Evolutionary conservation across 345 rosid species (phyloP), one percentile per base, ranked within the genome.

Genomic region (Psidium guajava): DNA sequence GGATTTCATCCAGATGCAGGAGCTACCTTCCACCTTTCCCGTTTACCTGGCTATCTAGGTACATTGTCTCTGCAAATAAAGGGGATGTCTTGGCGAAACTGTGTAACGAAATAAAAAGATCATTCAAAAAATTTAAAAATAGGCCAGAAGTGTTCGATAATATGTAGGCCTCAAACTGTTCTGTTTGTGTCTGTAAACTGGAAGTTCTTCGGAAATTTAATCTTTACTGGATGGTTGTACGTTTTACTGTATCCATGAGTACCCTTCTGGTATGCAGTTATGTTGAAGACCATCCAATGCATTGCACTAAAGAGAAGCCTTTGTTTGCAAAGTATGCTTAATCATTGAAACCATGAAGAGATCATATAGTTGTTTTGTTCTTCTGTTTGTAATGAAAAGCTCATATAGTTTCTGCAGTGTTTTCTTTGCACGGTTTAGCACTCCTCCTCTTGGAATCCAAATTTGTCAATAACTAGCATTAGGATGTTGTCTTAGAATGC

Each of bases 1-100:
- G 97, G 99, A 27, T 97, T 96, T 89, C 97, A 96, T 90, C 99
- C 94, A 52, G 98, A 94, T 89, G 95, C 97, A 22, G 97, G 99
- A 85, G 98, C 99, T 86, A 93, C 99, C 20, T 94, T 91, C 86
- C 93, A 97, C 89, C 98, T 96, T 87, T 93, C 99, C 87, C 92
- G 90, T 82, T 93, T 97, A 27, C 98, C 99, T 88, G 98, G 98
- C 88, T 93, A 93, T 90, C 89, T 95, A 88, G 95, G 99, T 95
- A 89, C 18, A 21, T 27, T 21, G 1, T 87, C 54, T 64, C 0
- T 15, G 12, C 75, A 16, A 64, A 16, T 3, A 28, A 2, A 61
- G 16, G 75, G 44, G 44, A 8, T 42, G 1, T 64, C 24, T 32
- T 64, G 75, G 75, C 22, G 8, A 61, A 61, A 0, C 12, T 8